Percentiles rank a stretch among this genome's conserved stretches.
Conservation (phyloP, 2,329 filamentous ascomycete species). For the Aspergillus sp. region DNA sequence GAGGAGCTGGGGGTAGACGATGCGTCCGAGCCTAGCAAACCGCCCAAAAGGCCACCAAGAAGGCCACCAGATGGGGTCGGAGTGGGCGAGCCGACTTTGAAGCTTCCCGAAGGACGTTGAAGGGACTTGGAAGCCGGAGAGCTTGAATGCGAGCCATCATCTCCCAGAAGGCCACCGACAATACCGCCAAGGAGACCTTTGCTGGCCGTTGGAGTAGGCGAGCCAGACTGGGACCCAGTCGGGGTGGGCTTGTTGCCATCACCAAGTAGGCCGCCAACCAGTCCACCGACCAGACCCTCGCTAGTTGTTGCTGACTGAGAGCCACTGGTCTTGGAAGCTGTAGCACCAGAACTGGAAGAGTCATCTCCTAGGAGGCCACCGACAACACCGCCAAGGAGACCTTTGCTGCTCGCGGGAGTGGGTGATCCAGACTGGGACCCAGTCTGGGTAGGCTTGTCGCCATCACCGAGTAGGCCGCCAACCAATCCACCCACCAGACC, state of each 20-base stretch:
- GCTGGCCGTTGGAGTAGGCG: neutral
- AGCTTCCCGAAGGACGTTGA: neutral
- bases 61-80: conserved; percentile 4
- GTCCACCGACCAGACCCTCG: neutral
- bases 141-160: neutral
- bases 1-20: neutral
- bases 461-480: too few species aligned
- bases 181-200: conserved; percentile 1
- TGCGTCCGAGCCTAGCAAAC: neutral
- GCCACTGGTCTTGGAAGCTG: too few species aligned
- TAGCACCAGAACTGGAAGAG: neutral
- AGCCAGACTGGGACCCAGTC: neutral
- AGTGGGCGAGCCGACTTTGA: neutral
- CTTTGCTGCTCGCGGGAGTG: neutral
- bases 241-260: neutral
- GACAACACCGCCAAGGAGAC: conserved; percentile 1
- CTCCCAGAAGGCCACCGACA: neutral
- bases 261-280: conserved; percentile 1
- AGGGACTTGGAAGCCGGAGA: too few species aligned
- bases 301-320: neutral
- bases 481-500: neutral
- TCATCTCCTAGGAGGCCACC: neutral
- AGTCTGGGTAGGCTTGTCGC: conserved; percentile 1
- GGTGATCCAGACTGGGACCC: neutral
- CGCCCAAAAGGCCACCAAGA: conserved; percentile 3